Evolutionary conservation across 768 basidiomycete species (phyloP).

Genomic region (Auricularia heimuer): DNA sequence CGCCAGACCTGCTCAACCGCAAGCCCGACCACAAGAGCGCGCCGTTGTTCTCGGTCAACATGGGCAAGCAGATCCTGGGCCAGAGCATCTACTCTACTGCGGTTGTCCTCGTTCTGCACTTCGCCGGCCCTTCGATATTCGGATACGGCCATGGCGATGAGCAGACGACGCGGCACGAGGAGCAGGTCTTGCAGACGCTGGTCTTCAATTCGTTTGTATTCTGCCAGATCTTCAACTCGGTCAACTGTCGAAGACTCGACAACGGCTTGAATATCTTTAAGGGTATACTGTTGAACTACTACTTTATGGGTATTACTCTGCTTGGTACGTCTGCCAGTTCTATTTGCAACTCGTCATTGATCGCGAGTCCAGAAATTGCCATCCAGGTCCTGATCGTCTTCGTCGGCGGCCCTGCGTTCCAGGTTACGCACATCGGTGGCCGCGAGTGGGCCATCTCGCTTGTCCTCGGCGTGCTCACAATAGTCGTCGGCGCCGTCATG

Average conservation of each 20-base stretch:
- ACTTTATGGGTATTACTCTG: conserved; percentile 74
- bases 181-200: conserved; percentile 58
- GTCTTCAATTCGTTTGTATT: conserved; percentile 99
- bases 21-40: conserved; percentile 85
- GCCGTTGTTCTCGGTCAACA: conserved; percentile 82
- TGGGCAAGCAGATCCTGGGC: conserved; percentile 93
- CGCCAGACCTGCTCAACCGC: conserved; percentile 67
- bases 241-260: conserved; percentile 86
- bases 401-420: conserved; percentile 85
- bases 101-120: conserved; percentile 84
- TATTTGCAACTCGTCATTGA: background rate
- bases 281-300: conserved; percentile 67
- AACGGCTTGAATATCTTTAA: conserved; percentile 81
- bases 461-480: conserved; percentile 74
- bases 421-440: conserved; percentile 67
- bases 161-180: conserved; percentile 15
- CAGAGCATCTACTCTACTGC: conserved; percentile 83
- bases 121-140: conserved; percentile 65
- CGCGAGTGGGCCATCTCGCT: conserved; percentile 92
- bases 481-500: conserved; percentile 78
- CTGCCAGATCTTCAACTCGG: conserved; percentile 91
- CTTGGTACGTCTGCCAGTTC: conserved; percentile 49
- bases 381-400: conserved; percentile 85
- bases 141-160: conserved; percentile 24
- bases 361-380: conserved; percentile 56